phyloP scores from a whole-genome alignment of 805 yeast species.

The Wickerhamiella qilinensis region DNA sequence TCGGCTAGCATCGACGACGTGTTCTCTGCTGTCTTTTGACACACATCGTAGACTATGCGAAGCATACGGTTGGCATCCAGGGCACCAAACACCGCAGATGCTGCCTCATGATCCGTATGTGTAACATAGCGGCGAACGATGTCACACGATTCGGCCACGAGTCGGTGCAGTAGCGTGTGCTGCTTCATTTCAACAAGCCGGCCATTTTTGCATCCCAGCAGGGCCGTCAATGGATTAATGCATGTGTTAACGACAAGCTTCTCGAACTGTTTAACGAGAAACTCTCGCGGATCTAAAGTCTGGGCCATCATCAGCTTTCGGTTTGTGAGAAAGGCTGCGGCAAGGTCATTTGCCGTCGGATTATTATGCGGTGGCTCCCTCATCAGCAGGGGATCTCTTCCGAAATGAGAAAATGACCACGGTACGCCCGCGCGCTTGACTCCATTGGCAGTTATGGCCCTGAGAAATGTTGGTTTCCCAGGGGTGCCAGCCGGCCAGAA shows the following conservation, averaged over 20 bases:
- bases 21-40: constrained; percentile 37
- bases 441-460: constrained; percentile 12
- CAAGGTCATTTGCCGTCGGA: background rate
- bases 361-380: background rate
- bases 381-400: background rate
- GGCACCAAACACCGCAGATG: background rate
- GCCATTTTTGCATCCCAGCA: constrained; percentile 65
- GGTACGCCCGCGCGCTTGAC: background rate
- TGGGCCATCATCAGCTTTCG: background rate
- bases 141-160: constrained; percentile 32
- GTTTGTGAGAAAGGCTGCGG: background rate
- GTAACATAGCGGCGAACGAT: constrained; percentile 13
- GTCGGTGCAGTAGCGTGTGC: constrained; percentile 22
- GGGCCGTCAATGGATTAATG: constrained; percentile 69
- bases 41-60: constrained; percentile 26
- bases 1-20: constrained; percentile 64
- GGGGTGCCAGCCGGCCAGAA: constrained; percentile 33
- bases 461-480: constrained; percentile 51
- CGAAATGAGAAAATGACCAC: background rate
- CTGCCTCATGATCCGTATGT: background rate
- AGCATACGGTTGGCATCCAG: constrained; percentile 20
- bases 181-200: constrained; percentile 35
- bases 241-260: constrained; percentile 71
- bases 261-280: constrained; percentile 35
- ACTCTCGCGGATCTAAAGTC: background rate